Conservation (phyloP, 768 basidiomycete species). For the Mycena epipterygia region DNA sequence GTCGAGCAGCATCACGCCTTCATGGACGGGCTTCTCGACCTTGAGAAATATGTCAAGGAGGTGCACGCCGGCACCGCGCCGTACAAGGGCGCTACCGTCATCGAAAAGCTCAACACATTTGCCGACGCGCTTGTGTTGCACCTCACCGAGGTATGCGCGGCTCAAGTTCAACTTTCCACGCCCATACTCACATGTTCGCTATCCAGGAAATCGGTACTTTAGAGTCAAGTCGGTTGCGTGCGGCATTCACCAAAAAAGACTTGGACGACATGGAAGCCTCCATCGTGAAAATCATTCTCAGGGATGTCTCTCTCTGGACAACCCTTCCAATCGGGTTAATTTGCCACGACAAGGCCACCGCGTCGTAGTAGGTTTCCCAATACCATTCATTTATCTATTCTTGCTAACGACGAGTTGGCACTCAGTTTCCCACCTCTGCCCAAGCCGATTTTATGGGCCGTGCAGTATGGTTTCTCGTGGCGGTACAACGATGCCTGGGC, state of each 20-base stretch:
- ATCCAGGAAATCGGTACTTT: conserved; percentile 45
- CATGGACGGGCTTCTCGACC: conserved; percentile 40
- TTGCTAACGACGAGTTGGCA: too few species aligned
- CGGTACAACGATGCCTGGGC: conserved; percentile 46
- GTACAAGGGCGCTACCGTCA: conserved; percentile 57
- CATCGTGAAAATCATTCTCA: conserved; percentile 38
- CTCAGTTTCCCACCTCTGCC: conserved; percentile 46
- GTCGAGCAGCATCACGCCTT: conserved; percentile 47
- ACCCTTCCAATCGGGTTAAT: conserved; percentile 41
- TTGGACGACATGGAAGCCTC: conserved; percentile 39
- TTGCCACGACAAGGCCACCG: conserved; percentile 39
- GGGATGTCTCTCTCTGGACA: conserved; percentile 39
- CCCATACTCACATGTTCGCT: neutral
- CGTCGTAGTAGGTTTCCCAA: conserved; percentile 36
- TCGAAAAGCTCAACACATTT: conserved; percentile 43
- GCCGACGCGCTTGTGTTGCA: conserved; percentile 45
- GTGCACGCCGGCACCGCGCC: conserved; percentile 69
- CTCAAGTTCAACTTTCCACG: neutral
- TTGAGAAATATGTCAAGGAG: conserved; percentile 58
- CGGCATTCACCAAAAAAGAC: conserved; percentile 42
- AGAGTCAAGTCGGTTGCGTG: conserved; percentile 41
- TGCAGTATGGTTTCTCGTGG: conserved; percentile 41
- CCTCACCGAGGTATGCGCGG: conserved; percentile 39
- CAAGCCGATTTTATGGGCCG: conserved; percentile 38
- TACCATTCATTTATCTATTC: neutral